phyloP scores from a whole-genome alignment of 148 eudicot species.

The Rheum nobile region DNA sequence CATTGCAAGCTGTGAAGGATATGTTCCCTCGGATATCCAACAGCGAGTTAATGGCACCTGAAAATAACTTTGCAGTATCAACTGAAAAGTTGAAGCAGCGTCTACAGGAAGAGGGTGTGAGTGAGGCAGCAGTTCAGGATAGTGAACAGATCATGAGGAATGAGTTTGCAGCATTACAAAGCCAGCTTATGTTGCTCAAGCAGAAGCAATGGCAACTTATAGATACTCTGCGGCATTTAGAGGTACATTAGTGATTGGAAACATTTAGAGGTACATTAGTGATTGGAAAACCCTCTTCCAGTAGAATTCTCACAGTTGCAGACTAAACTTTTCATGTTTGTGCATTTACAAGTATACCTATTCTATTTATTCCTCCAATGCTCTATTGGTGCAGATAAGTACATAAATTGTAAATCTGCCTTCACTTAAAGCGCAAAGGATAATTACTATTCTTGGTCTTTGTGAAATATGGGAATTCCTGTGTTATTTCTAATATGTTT shows the following conservation, averaged over 20 bases:
- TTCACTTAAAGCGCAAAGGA: background rate
- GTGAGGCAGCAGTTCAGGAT: constrained; percentile 59
- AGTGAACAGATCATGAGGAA: constrained; percentile 65
- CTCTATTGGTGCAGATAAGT: background rate
- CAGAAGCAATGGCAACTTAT: constrained; percentile 68
- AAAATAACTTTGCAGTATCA: constrained; percentile 30
- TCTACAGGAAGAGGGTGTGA: constrained; percentile 59
- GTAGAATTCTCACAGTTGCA: constrained; percentile 5
- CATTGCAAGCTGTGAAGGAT: constrained; percentile 75
- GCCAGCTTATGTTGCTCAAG: constrained; percentile 62
- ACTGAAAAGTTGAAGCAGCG: constrained; percentile 67
- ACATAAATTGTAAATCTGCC: background rate
- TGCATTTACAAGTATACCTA: background rate
- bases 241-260: constrained; percentile 50
- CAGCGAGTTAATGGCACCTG: constrained; percentile 39
- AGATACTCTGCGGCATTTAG: constrained; percentile 68
- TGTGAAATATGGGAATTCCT: background rate
- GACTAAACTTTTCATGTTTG: background rate
- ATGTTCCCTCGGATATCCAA: constrained; percentile 82
- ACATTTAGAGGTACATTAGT: constrained; percentile 74
- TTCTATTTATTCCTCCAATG: background rate
- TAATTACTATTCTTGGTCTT: background rate
- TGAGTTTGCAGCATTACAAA: constrained; percentile 60
- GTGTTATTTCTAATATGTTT: background rate
- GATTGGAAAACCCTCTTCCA: constrained; percentile 17